These are phyloP conservation scores for Chalciporus sp. DNA, from an alignment of 1,284 basidiomycete species.

Conservation along the genomic window DNA sequence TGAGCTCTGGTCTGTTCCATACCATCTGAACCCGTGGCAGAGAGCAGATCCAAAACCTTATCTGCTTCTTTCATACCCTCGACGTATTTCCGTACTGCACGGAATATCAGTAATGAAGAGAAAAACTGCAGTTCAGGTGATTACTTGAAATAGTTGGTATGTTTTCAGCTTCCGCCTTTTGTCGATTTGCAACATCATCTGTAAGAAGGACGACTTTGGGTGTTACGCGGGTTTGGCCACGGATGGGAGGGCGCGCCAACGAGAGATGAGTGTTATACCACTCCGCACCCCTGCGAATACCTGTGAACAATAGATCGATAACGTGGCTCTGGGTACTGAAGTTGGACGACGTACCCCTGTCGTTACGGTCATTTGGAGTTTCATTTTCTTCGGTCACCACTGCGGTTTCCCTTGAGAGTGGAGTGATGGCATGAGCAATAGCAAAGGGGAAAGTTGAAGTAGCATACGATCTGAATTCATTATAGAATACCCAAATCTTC, in stretches of 20 bases:
- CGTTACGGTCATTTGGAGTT: conserved; percentile 90
- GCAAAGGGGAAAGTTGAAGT: not conserved
- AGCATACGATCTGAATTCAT: conserved; percentile 81
- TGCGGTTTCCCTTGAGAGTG: conserved; percentile 68
- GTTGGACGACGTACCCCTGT: conserved; percentile 62
- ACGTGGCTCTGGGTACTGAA: not conserved
- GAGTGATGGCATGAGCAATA: conserved; percentile 3
- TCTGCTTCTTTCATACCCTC: conserved; percentile 66
- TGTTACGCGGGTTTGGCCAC: conserved; percentile 47
- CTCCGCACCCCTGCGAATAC: conserved; percentile 80
- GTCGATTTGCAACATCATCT: conserved; percentile 87
- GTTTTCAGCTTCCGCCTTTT: conserved; percentile 71
- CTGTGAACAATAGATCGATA: conserved; percentile 39
- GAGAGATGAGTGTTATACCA: conserved; percentile 85
- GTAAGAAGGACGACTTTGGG: conserved; percentile 82
- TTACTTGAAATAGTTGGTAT: conserved; percentile 69
- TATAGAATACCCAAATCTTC: conserved; percentile 86
- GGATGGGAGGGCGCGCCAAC: conserved; percentile 52
- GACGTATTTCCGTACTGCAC: conserved; percentile 78
- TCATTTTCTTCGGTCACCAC: conserved; percentile 74
- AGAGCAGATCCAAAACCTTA: conserved; percentile 79
- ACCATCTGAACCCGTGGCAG: conserved; percentile 61
- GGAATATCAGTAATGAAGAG: not conserved
- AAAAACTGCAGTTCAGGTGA: conserved; percentile 6
- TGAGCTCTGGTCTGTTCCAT: conserved; percentile 62